Evolutionary conservation across 768 basidiomycete genomes (phyloP).

Genomic region (Macrolepiota albuminosa): DNA sequence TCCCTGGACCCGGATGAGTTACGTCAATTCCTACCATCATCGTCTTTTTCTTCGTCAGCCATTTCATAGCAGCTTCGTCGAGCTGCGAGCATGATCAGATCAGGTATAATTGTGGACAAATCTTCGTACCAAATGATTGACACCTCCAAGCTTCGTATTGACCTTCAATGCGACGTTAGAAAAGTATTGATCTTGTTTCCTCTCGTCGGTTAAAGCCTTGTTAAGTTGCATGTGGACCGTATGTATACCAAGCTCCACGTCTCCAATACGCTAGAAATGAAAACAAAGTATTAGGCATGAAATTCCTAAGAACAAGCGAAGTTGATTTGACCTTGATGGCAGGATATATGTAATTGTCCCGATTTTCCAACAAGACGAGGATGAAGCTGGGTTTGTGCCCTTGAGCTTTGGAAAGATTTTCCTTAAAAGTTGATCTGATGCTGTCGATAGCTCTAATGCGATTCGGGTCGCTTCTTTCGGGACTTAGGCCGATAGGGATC

Average conservation of each 20-base stretch:
- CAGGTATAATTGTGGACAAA: neutral
- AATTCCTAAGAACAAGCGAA: neutral
- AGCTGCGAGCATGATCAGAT: conserved; percentile 29
- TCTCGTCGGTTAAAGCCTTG: conserved; percentile 52
- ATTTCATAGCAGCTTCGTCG: conserved; percentile 48
- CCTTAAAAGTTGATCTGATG: conserved; percentile 39
- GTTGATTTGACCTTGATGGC: conserved; percentile 58
- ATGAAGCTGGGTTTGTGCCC: conserved; percentile 53
- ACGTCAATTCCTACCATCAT: conserved; percentile 88
- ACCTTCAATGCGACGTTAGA: conserved; percentile 80
- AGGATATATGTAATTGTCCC: conserved; percentile 75
- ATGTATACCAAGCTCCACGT: conserved; percentile 68
- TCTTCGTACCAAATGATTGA: conserved; percentile 56
- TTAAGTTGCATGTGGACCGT: conserved; percentile 67
- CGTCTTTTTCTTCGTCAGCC: conserved; percentile 63
- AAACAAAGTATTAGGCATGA: neutral
- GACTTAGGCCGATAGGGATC: conserved; percentile 28
- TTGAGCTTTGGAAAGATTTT: conserved; percentile 17
- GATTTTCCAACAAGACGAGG: conserved; percentile 61
- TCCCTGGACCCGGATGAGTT: conserved; percentile 71
- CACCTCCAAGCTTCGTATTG: conserved; percentile 78
- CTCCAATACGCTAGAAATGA: conserved; percentile 50
- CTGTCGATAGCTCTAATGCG: conserved; percentile 30
- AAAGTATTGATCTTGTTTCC: conserved; percentile 73
- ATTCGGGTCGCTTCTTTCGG: conserved; percentile 22